Conservation (phyloP, 768 basidiomycete species). For the Russula olivacea region DNA sequence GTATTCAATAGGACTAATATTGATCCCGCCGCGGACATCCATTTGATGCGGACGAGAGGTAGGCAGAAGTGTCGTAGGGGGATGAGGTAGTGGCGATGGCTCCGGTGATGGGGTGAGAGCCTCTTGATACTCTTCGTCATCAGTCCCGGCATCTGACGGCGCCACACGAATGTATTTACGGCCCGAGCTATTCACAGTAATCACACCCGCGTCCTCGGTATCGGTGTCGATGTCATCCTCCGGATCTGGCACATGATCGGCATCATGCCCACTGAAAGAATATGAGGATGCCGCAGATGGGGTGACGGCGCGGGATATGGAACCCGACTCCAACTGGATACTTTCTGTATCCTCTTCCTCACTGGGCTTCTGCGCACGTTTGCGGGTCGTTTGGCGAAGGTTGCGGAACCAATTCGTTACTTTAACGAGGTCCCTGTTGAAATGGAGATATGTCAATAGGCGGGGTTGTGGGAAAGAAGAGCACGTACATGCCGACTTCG, state of each 20-base stretch:
- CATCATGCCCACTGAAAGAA: slow-evolving; percentile 39
- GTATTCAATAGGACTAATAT: slow-evolving; percentile 39
- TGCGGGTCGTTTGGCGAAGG: slow-evolving; percentile 73
- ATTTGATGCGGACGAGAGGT: slow-evolving; percentile 26
- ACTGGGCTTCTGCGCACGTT: slow-evolving; percentile 51
- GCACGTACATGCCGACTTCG: slow-evolving; percentile 61
- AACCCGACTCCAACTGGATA: slow-evolving; percentile 34
- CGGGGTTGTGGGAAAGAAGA: slow-evolving; percentile 9
- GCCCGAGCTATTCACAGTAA: not conserved
- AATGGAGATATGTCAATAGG: slow-evolving; percentile 26
- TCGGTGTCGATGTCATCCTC: slow-evolving; percentile 48
- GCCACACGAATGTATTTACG: slow-evolving; percentile 16
- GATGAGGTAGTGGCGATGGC: slow-evolving; percentile 36
- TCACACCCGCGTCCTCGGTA: slow-evolving; percentile 10
- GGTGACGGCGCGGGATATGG: slow-evolving; percentile 49
- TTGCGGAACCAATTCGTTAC: slow-evolving; percentile 89
- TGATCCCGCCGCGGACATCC: slow-evolving; percentile 28
- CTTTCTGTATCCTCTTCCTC: slow-evolving; percentile 37
- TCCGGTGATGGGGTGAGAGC: slow-evolving; percentile 68
- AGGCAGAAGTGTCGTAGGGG: slow-evolving; percentile 24
- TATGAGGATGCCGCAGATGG: slow-evolving; percentile 48
- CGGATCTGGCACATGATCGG: slow-evolving; percentile 32
- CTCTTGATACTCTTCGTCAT: slow-evolving; percentile 64
- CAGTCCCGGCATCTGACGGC: slow-evolving; percentile 25
- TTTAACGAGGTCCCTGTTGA: slow-evolving; percentile 59